These are phyloP conservation scores for Lichtheimia ornata DNA, from an alignment of 371 early-diverging fungal species.

Conservation along the genomic window DNA sequence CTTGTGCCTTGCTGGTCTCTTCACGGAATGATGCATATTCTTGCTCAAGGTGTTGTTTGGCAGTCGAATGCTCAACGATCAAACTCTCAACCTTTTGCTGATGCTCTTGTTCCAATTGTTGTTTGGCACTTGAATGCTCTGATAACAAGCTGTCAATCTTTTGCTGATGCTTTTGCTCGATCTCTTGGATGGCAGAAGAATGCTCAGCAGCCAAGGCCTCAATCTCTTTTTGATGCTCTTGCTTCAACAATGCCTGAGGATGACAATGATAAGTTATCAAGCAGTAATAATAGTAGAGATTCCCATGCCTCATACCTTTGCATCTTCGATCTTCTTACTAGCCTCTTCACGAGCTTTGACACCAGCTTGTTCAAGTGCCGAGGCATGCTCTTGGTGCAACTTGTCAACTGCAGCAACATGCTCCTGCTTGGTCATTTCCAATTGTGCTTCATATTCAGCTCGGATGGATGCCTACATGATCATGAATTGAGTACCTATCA, in stretches of 20 bases:
- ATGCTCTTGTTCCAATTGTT: slow-evolving; percentile 9
- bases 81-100: slow-evolving; percentile 16
- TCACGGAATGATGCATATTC: not conserved
- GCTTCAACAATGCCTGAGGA: not conserved
- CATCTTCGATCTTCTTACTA: slow-evolving; percentile 4
- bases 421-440: slow-evolving; percentile 3
- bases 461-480: not conserved
- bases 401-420: not conserved
- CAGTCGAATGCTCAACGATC: slow-evolving; percentile 5
- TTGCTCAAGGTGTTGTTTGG: slow-evolving; percentile 8
- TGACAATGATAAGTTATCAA: no score
- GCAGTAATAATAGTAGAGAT: not conserved
- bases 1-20: not conserved
- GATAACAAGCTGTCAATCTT: not conserved
- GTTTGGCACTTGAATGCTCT: not conserved
- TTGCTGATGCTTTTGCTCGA: slow-evolving; percentile 1
- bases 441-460: slow-evolving; percentile 13
- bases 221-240: slow-evolving; percentile 19
- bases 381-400: slow-evolving; percentile 10
- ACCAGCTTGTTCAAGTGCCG: slow-evolving; percentile 9
- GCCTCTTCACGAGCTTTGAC: not conserved
- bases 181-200: not conserved
- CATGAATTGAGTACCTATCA: not conserved
- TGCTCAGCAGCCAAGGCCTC: slow-evolving; percentile 10
- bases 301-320: slow-evolving; percentile 10